A percentile compares a stretch with the other conserved stretches of the same genome.
phyloP scores from a whole-genome alignment of 176 grass and related monocot species.

The Hyparrhenia diplandra region DNA sequence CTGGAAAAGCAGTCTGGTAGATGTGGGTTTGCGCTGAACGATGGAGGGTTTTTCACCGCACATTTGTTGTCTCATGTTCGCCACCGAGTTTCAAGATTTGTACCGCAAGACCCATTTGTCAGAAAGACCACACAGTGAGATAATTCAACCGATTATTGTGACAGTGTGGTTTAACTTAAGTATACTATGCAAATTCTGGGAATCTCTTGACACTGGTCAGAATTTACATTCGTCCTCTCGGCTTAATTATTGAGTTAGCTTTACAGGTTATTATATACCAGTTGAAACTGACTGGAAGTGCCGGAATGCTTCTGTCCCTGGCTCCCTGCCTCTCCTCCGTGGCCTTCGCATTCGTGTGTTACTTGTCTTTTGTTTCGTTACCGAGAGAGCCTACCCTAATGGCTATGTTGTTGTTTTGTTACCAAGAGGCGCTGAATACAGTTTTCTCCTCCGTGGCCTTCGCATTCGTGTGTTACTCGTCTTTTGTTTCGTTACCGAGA shows the following conservation, averaged over 20 bases:
- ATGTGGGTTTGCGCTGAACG: conserved; percentile 18
- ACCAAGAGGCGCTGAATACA: too few species aligned
- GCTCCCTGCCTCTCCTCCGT: too few species aligned
- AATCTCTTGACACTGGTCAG: conserved; percentile 2
- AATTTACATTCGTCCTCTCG: neutral
- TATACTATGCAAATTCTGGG: conserved; percentile 16
- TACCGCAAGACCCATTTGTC: conserved; percentile 32
- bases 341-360: too few species aligned
- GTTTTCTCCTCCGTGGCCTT: too few species aligned
- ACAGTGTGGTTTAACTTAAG: conserved; percentile 4
- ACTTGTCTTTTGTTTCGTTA: too few species aligned
- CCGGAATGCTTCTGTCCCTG: too few species aligned
- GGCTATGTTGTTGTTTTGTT: too few species aligned
- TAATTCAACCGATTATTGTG: conserved; percentile 7
- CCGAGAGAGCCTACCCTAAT: too few species aligned
- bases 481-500: too few species aligned
- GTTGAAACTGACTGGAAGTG: neutral
- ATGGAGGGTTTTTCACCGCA: conserved; percentile 33
- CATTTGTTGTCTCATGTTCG: conserved; percentile 34
- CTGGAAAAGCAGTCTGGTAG: conserved; percentile 5
- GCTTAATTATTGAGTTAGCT: neutral
- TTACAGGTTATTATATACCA: neutral
- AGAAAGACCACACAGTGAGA: conserved; percentile 8
- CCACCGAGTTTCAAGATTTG: conserved; percentile 15
- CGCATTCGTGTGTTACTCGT: too few species aligned